A percentile compares a stretch with the other conserved stretches of the same genome.
Evolutionary conservation across 2,329 filamentous ascomycete species (phyloP).

Genomic region (Ascochyta koolunga): DNA sequence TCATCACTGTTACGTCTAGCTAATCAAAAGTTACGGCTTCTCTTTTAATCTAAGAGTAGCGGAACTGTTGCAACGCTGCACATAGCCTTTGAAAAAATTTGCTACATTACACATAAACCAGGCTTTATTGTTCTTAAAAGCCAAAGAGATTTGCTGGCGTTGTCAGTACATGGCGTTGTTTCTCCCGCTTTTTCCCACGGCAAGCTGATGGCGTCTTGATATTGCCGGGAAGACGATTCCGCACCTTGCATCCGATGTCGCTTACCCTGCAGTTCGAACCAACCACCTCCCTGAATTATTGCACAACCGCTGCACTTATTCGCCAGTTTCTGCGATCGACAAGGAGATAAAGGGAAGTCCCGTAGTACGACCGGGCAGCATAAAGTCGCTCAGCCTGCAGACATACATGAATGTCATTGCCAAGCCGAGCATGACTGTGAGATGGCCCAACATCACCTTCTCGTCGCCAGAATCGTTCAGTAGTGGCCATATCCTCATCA

Average conservation of each 20-base stretch:
- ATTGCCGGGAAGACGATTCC: neutral
- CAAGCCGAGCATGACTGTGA: conserved; percentile 4
- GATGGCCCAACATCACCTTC: neutral
- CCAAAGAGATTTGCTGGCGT: neutral
- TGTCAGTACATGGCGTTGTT: neutral
- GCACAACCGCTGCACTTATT: neutral
- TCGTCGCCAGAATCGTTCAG: neutral
- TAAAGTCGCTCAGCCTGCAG: neutral
- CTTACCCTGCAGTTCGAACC: neutral
- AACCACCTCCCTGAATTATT: conserved; percentile 11
- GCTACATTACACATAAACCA: no score
- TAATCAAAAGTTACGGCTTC: no score
- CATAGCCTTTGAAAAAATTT: no score
- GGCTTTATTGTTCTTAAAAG: neutral
- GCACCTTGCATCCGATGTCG: conserved; percentile 10
- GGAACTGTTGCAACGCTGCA: no score
- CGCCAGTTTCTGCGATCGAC: conserved; percentile 3
- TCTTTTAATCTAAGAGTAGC: no score
- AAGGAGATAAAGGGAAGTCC: conserved; percentile 2
- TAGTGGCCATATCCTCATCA: conserved; percentile 6
- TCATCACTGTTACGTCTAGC: no score
- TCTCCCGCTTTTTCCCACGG: conserved; percentile 4
- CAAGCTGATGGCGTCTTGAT: conserved; percentile 5
- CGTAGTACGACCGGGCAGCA: conserved; percentile 6
- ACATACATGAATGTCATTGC: conserved; percentile 4